Conservation (phyloP, 1,139 yeast species). For the Candida sp. region DNA sequence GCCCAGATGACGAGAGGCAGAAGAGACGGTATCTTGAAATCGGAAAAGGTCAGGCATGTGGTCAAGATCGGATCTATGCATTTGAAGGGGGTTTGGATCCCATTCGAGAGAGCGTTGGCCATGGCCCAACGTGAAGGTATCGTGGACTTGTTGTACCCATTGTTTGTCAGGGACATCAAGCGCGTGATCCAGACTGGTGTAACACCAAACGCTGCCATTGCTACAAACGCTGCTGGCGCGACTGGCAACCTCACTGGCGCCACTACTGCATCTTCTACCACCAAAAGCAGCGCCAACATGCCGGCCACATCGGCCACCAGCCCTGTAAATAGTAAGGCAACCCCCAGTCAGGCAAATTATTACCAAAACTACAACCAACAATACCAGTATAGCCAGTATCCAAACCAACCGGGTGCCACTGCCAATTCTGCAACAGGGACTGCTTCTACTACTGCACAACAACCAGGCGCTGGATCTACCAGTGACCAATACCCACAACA, state of each 20-base stretch:
- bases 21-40: slow-evolving; percentile 68
- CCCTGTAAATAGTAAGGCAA: slow-evolving; percentile 14
- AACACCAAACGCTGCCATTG: slow-evolving; percentile 32
- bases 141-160: slow-evolving; percentile 83
- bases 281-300: slow-evolving; percentile 12
- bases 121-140: slow-evolving; percentile 93
- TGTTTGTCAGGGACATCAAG: slow-evolving; percentile 87
- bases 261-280: slow-evolving; percentile 15
- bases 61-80: slow-evolving; percentile 98
- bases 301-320: slow-evolving; percentile 12
- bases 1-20: slow-evolving; percentile 63
- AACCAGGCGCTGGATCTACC: slow-evolving; percentile 14
- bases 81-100: slow-evolving; percentile 97
- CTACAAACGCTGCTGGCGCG: slow-evolving; percentile 16
- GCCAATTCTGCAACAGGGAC: background rate
- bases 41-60: slow-evolving; percentile 88
- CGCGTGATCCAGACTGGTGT: slow-evolving; percentile 62
- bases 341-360: slow-evolving; percentile 17
- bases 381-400: slow-evolving; percentile 10
- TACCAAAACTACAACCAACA: slow-evolving; percentile 19
- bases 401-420: background rate
- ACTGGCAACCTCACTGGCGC: slow-evolving; percentile 16
- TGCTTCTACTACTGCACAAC: slow-evolving; percentile 14
- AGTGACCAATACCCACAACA: slow-evolving; percentile 10
- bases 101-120: slow-evolving; percentile 89